Conservation (phyloP, 495 filamentous ascomycete species). For the Cetradonia linearis region DNA sequence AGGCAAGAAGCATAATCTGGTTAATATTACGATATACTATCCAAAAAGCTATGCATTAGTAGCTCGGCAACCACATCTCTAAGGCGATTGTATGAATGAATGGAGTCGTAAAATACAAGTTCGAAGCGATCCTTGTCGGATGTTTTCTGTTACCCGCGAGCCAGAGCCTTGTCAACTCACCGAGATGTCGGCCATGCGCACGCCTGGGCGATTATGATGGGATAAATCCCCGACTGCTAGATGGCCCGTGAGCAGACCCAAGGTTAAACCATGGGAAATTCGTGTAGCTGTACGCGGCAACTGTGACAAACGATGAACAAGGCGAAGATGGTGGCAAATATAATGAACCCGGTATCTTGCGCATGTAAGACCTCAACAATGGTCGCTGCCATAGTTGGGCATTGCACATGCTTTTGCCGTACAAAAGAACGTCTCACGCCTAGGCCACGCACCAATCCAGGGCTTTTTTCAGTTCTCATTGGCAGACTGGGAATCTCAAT, state of each 20-base stretch:
- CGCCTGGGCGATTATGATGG: conserved; percentile 1
- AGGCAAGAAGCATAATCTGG: no score
- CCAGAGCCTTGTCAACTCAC: not conserved
- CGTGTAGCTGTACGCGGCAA: not conserved
- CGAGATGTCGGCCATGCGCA: not conserved
- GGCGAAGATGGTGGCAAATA: not conserved
- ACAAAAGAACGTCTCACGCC: not conserved
- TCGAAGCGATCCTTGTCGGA: no score
- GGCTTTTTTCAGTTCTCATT: not conserved
- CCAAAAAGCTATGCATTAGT: no score
- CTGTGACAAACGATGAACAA: not conserved
- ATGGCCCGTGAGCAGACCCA: not conserved
- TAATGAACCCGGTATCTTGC: not conserved
- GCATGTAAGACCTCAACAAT: not conserved
- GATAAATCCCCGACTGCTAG: not conserved
- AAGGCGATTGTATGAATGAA: no score
- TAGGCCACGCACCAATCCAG: not conserved
- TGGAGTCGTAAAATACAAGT: no score
- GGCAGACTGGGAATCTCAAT: no score
- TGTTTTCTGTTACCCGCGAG: not conserved
- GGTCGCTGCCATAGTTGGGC: not conserved
- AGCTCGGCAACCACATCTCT: no score
- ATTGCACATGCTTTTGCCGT: not conserved
- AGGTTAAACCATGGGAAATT: not conserved
- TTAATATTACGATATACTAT: no score